These are phyloP conservation scores for Fraxinus pennsylvanica DNA, from an alignment of 257 asterid species.

Conservation along the genomic window DNA sequence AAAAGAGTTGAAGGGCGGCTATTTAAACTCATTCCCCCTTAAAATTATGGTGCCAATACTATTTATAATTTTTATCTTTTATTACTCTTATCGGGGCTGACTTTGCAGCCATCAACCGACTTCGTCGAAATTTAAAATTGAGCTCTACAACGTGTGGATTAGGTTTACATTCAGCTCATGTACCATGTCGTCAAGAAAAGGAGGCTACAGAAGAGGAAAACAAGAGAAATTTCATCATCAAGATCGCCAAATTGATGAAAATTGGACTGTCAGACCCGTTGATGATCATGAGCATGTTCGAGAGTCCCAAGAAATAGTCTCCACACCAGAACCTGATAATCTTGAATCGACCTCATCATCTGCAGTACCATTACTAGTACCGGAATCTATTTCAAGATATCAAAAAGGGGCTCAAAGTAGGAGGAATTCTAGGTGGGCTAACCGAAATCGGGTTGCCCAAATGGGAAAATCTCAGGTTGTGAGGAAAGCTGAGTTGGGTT, in stretches of 20 bases:
- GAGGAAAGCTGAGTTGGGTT: slow-evolving; percentile 30
- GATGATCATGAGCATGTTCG: slow-evolving; percentile 3
- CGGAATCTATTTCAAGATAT: slow-evolving; percentile 6
- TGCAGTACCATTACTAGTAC: slow-evolving; percentile 9
- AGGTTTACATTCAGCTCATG: background rate
- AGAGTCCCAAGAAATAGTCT: background rate
- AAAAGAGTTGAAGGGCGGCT: too few relatives aligned
- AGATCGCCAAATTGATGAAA: slow-evolving; percentile 12
- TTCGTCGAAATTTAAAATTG: background rate
- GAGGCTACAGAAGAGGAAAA: slow-evolving; percentile 22
- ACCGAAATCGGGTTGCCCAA: slow-evolving; percentile 18
- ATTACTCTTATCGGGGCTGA: background rate
- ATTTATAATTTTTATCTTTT: too few relatives aligned
- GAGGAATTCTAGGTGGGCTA: slow-evolving; percentile 30
- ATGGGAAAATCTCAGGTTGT: slow-evolving; percentile 24
- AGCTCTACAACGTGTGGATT: background rate
- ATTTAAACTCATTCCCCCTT: too few relatives aligned
- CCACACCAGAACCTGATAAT: background rate
- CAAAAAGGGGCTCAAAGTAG: slow-evolving; percentile 21
- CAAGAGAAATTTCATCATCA: slow-evolving; percentile 2
- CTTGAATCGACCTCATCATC: slow-evolving; percentile 15
- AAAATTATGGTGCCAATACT: too few relatives aligned
- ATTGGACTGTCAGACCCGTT: slow-evolving; percentile 28
- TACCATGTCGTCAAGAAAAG: slow-evolving; percentile 26
- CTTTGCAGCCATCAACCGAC: background rate